Evolutionary conservation across 495 filamentous ascomycete species (phyloP).

Genomic region (Trypethelium eluteriae): DNA sequence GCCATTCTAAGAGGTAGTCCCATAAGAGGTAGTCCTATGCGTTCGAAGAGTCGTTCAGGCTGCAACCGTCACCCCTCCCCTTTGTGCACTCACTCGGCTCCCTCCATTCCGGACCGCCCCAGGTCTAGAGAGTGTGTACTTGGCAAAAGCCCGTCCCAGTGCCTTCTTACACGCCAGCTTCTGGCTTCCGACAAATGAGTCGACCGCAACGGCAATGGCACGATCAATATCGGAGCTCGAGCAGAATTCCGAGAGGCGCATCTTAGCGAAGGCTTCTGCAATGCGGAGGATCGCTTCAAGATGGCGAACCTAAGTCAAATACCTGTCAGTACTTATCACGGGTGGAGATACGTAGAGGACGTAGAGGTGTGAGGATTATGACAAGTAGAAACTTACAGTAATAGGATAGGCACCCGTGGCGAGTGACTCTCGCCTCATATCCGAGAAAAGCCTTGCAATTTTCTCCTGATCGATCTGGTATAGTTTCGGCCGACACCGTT

Average conservation of each 20-base stretch:
- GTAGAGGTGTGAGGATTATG: constrained; percentile 1
- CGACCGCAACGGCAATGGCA: constrained; percentile 93
- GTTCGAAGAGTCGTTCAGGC: not conserved
- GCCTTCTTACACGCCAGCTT: constrained; percentile 98
- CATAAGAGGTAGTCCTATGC: not conserved
- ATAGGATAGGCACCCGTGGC: constrained; percentile 97
- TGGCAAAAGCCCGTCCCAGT: constrained; percentile 90
- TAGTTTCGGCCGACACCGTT: constrained; percentile 82
- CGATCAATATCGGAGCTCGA: constrained; percentile 85
- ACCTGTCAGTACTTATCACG: constrained; percentile 12
- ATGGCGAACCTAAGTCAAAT: constrained; percentile 71
- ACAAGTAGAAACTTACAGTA: constrained; percentile 57
- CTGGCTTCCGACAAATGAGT: constrained; percentile 91
- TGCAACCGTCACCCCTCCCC: not conserved
- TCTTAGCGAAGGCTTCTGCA: constrained; percentile 84
- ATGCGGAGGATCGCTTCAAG: constrained; percentile 96
- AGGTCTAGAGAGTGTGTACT: constrained; percentile 54
- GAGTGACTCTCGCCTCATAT: constrained; percentile 87
- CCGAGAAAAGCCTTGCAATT: constrained; percentile 84
- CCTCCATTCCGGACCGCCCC: constrained; percentile 23
- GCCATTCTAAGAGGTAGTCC: not conserved
- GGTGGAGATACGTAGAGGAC: not conserved
- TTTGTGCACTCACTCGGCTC: not conserved
- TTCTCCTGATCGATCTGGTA: constrained; percentile 99
- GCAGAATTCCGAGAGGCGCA: constrained; percentile 92